These are phyloP conservation scores for Colletotrichum liriopes DNA, from an alignment of 2,329 filamentous ascomycete species.

Conservation along the genomic window DNA sequence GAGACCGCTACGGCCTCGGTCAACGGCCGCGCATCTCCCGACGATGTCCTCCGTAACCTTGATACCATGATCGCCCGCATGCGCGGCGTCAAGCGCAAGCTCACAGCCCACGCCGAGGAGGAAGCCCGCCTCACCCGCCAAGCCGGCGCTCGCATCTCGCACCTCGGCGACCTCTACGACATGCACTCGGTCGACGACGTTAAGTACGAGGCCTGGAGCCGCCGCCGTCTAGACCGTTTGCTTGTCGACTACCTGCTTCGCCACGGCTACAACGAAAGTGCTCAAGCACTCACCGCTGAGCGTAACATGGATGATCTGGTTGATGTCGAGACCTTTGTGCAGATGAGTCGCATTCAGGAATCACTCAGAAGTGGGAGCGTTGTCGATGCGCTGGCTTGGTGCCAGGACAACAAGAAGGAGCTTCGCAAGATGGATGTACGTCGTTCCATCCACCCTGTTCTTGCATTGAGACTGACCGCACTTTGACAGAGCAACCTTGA, in stretches of 20 bases:
- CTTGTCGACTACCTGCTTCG: slow-evolving; percentile 94
- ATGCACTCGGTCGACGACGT: slow-evolving; percentile 90
- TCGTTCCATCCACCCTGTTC: slow-evolving; percentile 26
- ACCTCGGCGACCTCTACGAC: slow-evolving; percentile 85
- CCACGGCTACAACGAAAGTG: slow-evolving; percentile 85
- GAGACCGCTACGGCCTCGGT: slow-evolving; percentile 78
- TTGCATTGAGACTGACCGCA: slow-evolving; percentile 23
- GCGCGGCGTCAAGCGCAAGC: slow-evolving; percentile 90
- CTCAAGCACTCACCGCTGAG: slow-evolving; percentile 80
- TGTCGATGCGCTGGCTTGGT: slow-evolving; percentile 88
- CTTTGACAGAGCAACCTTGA: slow-evolving; percentile 81
- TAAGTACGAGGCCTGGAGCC: slow-evolving; percentile 93
- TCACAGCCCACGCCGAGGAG: slow-evolving; percentile 83
- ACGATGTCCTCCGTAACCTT: slow-evolving; percentile 83
- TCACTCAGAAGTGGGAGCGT: slow-evolving; percentile 81
- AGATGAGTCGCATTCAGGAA: slow-evolving; percentile 83
- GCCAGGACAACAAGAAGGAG: slow-evolving; percentile 92
- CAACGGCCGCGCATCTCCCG: slow-evolving; percentile 72
- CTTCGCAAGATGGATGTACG: slow-evolving; percentile 87
- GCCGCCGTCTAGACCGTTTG: slow-evolving; percentile 84
- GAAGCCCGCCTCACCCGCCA: slow-evolving; percentile 84
- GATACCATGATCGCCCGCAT: slow-evolving; percentile 90
- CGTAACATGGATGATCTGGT: slow-evolving; percentile 86
- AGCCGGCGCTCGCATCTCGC: slow-evolving; percentile 81
- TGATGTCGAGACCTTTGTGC: slow-evolving; percentile 89